These are phyloP conservation scores for Amanita pseudoporphyria DNA, from an alignment of 768 basidiomycete species.

Conservation along the genomic window DNA sequence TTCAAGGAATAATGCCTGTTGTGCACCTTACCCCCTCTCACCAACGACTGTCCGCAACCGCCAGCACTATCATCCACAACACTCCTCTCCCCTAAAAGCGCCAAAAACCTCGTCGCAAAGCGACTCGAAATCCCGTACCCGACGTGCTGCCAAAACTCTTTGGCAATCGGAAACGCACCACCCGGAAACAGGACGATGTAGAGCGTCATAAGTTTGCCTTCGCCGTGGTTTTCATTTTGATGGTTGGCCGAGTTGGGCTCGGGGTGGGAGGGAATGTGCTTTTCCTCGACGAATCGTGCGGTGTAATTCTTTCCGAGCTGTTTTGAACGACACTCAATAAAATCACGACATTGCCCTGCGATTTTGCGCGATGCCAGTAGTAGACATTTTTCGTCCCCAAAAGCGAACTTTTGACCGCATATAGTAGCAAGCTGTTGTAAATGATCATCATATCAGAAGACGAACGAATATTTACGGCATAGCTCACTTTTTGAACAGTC, in stretches of 20 bases:
- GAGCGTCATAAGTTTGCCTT: constrained; percentile 38
- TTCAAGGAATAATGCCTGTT: constrained; percentile 54
- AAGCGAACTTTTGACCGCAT: constrained; percentile 72
- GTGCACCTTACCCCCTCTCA: constrained; percentile 30
- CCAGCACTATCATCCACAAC: constrained; percentile 3
- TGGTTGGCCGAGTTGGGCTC: constrained; percentile 19
- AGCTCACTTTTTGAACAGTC: constrained; percentile 70
- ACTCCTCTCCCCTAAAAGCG: constrained; percentile 41
- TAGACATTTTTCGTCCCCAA: constrained; percentile 62
- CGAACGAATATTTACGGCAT: background rate
- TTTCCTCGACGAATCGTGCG: constrained; percentile 26
- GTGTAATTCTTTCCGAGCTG: constrained; percentile 19
- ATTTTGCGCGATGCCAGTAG: constrained; percentile 66
- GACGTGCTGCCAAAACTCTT: constrained; percentile 95
- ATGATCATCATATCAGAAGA: background rate
- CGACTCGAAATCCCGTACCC: constrained; percentile 88
- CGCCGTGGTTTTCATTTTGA: constrained; percentile 14
- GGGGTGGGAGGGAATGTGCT: constrained; percentile 9
- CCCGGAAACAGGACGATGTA: constrained; percentile 76
- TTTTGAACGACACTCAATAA: constrained; percentile 46
- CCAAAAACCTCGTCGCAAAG: constrained; percentile 73
- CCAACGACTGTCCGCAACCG: constrained; percentile 8
- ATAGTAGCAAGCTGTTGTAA: constrained; percentile 58
- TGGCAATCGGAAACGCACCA: constrained; percentile 54
- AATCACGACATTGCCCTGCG: constrained; percentile 69